A percentile compares a stretch with the other conserved stretches of the same genome.
phyloP scores from a whole-genome alignment of 768 basidiomycete species.

The Suillus paluster region DNA sequence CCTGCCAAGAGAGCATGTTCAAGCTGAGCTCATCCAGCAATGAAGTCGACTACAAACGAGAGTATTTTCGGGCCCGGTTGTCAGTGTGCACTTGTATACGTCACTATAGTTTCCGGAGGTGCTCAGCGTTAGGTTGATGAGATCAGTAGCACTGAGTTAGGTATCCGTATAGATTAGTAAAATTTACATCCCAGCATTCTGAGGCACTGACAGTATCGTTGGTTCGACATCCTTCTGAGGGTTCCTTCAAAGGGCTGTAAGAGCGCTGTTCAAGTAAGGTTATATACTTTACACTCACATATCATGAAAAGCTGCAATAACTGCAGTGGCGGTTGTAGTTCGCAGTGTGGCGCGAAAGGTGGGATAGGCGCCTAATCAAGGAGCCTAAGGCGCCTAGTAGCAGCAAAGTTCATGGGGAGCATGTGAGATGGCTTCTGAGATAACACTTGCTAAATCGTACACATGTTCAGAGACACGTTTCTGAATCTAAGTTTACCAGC shows the following conservation, averaged over 20 bases:
- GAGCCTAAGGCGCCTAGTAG: no score
- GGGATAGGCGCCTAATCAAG: neutral
- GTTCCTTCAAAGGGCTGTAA: neutral
- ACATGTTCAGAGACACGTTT: neutral
- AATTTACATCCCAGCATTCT: no score
- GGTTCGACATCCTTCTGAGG: neutral
- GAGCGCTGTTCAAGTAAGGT: neutral
- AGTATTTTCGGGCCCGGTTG: neutral
- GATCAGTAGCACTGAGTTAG: neutral
- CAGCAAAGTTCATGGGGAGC: no score
- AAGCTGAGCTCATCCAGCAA: neutral
- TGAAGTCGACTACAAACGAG: neutral
- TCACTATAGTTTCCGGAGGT: neutral
- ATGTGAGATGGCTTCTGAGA: neutral
- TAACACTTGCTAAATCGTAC: neutral
- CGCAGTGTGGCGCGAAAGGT: neutral
- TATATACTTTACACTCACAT: neutral
- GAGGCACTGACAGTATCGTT: neutral
- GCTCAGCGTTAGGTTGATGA: neutral
- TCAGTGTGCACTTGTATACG: neutral
- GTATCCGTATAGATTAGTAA: neutral
- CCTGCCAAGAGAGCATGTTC: neutral
- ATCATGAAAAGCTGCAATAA: neutral
- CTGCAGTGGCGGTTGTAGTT: neutral
- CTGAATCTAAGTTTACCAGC: neutral